Conservation (phyloP, 805 yeast genomes). For the Candida arabinofermentans region DNA sequence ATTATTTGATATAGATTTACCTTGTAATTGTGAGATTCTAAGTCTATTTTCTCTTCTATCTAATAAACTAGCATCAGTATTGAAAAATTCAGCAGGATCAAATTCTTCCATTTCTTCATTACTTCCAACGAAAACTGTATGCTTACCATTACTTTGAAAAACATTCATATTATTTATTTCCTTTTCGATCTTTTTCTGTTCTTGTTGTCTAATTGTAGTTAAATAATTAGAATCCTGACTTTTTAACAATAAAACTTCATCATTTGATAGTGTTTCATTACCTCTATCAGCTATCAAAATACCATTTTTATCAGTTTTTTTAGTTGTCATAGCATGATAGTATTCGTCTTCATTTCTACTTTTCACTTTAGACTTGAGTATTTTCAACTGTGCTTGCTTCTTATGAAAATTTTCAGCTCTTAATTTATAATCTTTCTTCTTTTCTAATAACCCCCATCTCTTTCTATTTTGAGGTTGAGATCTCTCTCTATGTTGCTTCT, state of each 20-base stretch:
- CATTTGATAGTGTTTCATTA: constrained; percentile 55
- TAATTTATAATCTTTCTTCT: constrained; percentile 76
- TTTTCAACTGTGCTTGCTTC: constrained; percentile 61
- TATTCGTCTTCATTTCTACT: constrained; percentile 91
- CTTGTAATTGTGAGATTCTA: constrained; percentile 54
- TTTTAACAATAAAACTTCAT: constrained; percentile 77
- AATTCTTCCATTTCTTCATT: constrained; percentile 53
- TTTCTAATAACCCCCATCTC: constrained; percentile 82
- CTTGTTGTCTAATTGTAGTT: constrained; percentile 69
- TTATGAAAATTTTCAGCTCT: constrained; percentile 56
- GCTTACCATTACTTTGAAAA: constrained; percentile 58
- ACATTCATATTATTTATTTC: constrained; percentile 46
- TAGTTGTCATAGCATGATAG: constrained; percentile 85
- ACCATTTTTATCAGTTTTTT: constrained; percentile 67
- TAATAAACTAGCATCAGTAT: constrained; percentile 64
- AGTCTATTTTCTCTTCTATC: constrained; percentile 69
- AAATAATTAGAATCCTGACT: constrained; percentile 90
- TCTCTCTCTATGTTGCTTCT: constrained; percentile 94
- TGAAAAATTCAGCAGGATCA: constrained; percentile 60
- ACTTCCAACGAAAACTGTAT: constrained; percentile 79
- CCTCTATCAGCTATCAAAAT: constrained; percentile 63
- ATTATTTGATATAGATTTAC: constrained; percentile 30
- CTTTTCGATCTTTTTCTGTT: constrained; percentile 59
- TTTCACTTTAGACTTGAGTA: constrained; percentile 67
- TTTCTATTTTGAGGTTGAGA: constrained; percentile 76